Percentiles rank a stretch among this genome's conserved stretches.
Evolutionary conservation across 2,329 filamentous ascomycete genomes (phyloP).

Genomic region (Neonectria coccinea): DNA sequence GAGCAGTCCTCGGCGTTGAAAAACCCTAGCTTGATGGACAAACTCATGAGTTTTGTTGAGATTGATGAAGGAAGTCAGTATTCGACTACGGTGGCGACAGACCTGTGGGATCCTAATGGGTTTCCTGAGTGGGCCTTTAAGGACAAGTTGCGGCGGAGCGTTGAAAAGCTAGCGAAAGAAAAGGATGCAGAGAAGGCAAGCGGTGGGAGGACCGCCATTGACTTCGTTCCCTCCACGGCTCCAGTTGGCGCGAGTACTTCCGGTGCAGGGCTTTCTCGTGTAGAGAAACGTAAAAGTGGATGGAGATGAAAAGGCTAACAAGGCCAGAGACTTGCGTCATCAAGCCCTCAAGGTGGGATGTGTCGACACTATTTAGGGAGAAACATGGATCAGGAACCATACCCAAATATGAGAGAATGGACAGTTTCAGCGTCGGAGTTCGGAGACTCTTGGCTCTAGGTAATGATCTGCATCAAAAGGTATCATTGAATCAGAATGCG

Average conservation of each 20-base stretch:
- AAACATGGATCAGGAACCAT: slow-evolving; percentile 17
- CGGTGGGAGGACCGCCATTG: slow-evolving; percentile 58
- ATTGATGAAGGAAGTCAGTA: slow-evolving; percentile 69
- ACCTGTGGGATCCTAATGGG: slow-evolving; percentile 68
- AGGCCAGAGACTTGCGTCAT: not conserved
- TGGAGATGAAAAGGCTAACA: slow-evolving; percentile 44
- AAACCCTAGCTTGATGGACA: slow-evolving; percentile 79
- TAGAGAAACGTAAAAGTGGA: slow-evolving; percentile 51
- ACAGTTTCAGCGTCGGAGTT: slow-evolving; percentile 28
- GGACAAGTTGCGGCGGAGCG: slow-evolving; percentile 61
- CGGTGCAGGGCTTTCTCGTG: slow-evolving; percentile 38
- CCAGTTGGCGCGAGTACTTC: slow-evolving; percentile 38
- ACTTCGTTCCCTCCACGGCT: slow-evolving; percentile 60
- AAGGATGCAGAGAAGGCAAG: slow-evolving; percentile 57
- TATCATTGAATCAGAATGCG: slow-evolving; percentile 48
- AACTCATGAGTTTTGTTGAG: slow-evolving; percentile 76
- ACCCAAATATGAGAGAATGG: slow-evolving; percentile 27
- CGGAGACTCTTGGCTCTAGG: slow-evolving; percentile 27
- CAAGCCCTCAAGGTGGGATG: slow-evolving; percentile 6
- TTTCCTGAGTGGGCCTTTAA: slow-evolving; percentile 68
- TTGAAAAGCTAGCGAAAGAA: slow-evolving; percentile 59
- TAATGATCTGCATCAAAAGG: slow-evolving; percentile 42
- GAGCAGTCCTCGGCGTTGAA: slow-evolving; percentile 73
- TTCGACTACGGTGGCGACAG: slow-evolving; percentile 67
- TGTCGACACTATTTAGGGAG: not conserved